Percentiles rank a stretch among this genome's conserved stretches.
Evolutionary conservation across 495 filamentous ascomycete genomes (phyloP).

Genomic region (Podospora australis): DNA sequence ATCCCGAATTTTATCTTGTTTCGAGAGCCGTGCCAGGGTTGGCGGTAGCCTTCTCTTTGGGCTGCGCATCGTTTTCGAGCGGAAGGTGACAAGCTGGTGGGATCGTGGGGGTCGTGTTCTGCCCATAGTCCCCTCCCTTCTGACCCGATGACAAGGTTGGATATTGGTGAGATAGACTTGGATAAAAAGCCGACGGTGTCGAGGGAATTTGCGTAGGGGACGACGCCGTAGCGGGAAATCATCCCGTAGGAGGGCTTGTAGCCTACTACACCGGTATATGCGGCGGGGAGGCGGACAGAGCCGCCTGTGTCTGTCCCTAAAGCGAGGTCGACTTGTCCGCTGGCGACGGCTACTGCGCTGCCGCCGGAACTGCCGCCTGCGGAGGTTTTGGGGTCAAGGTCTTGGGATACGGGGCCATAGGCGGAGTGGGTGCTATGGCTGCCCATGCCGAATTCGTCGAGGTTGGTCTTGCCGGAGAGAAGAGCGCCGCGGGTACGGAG

Average conservation of each 20-base stretch:
- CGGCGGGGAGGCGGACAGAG: constrained; percentile 84
- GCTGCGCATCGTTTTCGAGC: constrained; percentile 50
- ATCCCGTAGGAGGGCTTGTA: constrained; percentile 78
- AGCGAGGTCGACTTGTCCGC: constrained; percentile 63
- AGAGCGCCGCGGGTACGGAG: constrained; percentile 59
- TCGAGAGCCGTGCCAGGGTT: constrained; percentile 7
- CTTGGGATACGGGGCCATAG: constrained; percentile 57
- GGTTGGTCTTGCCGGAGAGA: constrained; percentile 75
- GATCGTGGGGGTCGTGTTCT: constrained; percentile 64
- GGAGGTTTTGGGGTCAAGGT: constrained; percentile 33
- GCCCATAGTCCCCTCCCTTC: constrained; percentile 28
- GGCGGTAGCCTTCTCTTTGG: constrained; percentile 31
- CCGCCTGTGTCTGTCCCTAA: constrained; percentile 95
- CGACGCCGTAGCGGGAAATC: constrained; percentile 77
- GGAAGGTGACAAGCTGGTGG: constrained; percentile 58
- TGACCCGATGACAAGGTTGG: constrained; percentile 47
- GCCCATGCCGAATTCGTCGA: constrained; percentile 99
- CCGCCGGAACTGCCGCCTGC: constrained; percentile 92
- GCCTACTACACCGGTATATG: constrained; percentile 79
- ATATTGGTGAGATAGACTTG: constrained; percentile 39
- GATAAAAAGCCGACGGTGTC: constrained; percentile 88
- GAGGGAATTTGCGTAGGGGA: constrained; percentile 91
- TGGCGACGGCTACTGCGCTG: constrained; percentile 79
- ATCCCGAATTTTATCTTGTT: constrained; percentile 58
- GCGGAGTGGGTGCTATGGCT: constrained; percentile 74